These are phyloP conservation scores for Apiospora arundinis DNA, from an alignment of 2,329 filamentous ascomycete genomes.

Conservation along the genomic window DNA sequence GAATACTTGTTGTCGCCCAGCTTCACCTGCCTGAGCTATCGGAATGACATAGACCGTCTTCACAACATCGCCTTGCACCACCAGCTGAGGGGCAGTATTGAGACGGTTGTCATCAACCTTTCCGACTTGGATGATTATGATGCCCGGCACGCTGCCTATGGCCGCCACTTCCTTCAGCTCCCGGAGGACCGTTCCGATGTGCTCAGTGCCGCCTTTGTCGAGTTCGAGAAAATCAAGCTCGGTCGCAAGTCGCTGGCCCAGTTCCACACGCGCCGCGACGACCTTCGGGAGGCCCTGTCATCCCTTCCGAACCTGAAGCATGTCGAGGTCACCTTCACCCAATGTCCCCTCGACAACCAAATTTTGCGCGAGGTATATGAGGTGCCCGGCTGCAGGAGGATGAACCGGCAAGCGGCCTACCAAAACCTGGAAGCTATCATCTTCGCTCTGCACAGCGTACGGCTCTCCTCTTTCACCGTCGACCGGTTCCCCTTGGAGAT, in stretches of 20 bases:
- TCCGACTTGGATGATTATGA: slow-evolving; percentile 49
- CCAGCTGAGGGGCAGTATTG: slow-evolving; percentile 49
- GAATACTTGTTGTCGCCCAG: slow-evolving; percentile 48
- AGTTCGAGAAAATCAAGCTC: slow-evolving; percentile 45
- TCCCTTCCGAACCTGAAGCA: slow-evolving; percentile 47
- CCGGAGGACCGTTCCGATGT: slow-evolving; percentile 44
- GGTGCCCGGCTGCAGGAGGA: slow-evolving; percentile 47
- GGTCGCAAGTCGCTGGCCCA: slow-evolving; percentile 42
- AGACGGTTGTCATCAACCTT: slow-evolving; percentile 53
- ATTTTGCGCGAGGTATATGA: slow-evolving; percentile 46
- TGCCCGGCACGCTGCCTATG: slow-evolving; percentile 42
- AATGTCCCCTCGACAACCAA: slow-evolving; percentile 47
- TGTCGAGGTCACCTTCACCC: slow-evolving; percentile 49
- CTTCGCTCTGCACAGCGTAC: slow-evolving; percentile 44
- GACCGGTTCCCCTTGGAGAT: slow-evolving; percentile 52
- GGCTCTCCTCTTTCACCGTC: slow-evolving; percentile 46
- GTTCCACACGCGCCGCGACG: slow-evolving; percentile 43
- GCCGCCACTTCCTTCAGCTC: slow-evolving; percentile 46
- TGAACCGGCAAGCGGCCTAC: slow-evolving; percentile 45
- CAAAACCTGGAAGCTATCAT: slow-evolving; percentile 48
- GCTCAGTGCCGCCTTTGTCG: slow-evolving; percentile 44
- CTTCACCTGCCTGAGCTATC: slow-evolving; percentile 52
- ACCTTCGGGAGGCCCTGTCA: slow-evolving; percentile 47
- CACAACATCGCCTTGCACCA: slow-evolving; percentile 51
- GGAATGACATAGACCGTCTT: slow-evolving; percentile 52